These are phyloP conservation scores for Exophiala spinifera DNA, from an alignment of 2,329 filamentous ascomycete genomes.

Conservation along the genomic window DNA sequence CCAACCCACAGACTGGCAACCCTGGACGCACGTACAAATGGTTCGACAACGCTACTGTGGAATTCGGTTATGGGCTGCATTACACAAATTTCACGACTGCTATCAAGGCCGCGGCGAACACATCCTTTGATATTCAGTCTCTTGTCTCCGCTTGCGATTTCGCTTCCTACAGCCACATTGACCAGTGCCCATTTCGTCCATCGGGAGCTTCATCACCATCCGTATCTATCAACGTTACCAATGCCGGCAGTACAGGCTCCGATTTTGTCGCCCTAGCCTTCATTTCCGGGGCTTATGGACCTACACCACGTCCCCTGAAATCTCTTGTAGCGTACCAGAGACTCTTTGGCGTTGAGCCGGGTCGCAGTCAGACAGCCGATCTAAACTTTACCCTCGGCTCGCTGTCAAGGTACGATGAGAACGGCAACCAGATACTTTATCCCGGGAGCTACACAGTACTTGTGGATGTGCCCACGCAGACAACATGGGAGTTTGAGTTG, in stretches of 20 bases:
- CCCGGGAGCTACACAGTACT: slow-evolving; percentile 40
- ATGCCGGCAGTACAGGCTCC: slow-evolving; percentile 36
- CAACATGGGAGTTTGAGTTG: slow-evolving; percentile 33
- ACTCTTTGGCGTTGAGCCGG: slow-evolving; percentile 29
- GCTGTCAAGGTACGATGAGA: slow-evolving; percentile 37
- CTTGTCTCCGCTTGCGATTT: slow-evolving; percentile 25
- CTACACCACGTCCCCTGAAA: slow-evolving; percentile 41
- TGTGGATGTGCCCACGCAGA: slow-evolving; percentile 17
- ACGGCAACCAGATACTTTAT: slow-evolving; percentile 40
- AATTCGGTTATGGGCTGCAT: slow-evolving; percentile 44
- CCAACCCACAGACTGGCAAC: slow-evolving; percentile 32
- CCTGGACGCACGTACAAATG: slow-evolving; percentile 46
- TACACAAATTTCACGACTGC: slow-evolving; percentile 40
- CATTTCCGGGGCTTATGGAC: slow-evolving; percentile 37
- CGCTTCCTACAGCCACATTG: slow-evolving; percentile 28
- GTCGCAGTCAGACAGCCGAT: slow-evolving; percentile 27
- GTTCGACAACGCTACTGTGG: slow-evolving; percentile 39
- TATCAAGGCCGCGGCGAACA: slow-evolving; percentile 8
- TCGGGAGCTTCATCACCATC: slow-evolving; percentile 25
- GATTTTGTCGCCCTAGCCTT: slow-evolving; percentile 43
- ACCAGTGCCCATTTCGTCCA: slow-evolving; percentile 35
- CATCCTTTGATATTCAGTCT: slow-evolving; percentile 5
- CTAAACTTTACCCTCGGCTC: slow-evolving; percentile 38
- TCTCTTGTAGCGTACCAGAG: slow-evolving; percentile 42
- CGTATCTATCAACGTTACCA: slow-evolving; percentile 36